A percentile compares a stretch with the other conserved stretches of the same genome.
Evolutionary conservation across 2,329 filamentous ascomycete genomes (phyloP).

Genomic region (Metarhizium sp.): DNA sequence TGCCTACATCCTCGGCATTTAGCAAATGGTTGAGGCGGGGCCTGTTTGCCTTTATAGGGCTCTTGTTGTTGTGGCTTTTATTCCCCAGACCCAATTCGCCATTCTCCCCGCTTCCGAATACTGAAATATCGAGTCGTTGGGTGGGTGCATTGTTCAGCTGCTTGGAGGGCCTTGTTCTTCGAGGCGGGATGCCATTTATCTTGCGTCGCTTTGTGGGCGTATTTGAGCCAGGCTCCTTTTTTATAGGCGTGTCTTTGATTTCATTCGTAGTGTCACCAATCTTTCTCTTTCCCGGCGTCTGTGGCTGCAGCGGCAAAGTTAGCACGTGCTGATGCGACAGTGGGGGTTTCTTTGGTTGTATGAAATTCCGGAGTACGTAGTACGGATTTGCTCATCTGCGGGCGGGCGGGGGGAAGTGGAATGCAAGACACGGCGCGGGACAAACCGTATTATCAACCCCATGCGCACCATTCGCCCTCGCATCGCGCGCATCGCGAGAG

Average conservation of each 20-base stretch:
- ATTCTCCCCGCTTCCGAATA: constrained; percentile 9
- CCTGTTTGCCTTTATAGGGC: constrained; percentile 1
- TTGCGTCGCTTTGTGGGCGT: neutral
- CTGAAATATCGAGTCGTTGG: constrained; percentile 4
- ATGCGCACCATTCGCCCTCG: neutral
- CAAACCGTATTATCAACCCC: neutral
- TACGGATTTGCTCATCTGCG: too few species aligned
- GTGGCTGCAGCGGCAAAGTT: neutral
- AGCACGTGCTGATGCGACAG: neutral
- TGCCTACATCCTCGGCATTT: constrained; percentile 30
- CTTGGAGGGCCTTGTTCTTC: neutral
- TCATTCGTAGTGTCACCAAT: neutral
- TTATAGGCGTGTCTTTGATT: neutral
- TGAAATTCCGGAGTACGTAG: too few species aligned
- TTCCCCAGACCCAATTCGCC: constrained; percentile 11
- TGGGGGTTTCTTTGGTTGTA: too few species aligned
- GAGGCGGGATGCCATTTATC: neutral
- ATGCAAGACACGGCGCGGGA: too few species aligned
- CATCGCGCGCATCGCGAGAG: neutral
- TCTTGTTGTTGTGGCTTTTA: neutral
- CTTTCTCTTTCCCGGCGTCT: neutral
- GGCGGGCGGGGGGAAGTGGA: too few species aligned
- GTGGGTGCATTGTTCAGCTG: constrained; percentile 2
- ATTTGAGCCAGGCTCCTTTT: neutral
- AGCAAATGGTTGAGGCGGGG: constrained; percentile 42